Conservation (phyloP, 148 eudicot genomes). For the Bassia scoparia region DNA sequence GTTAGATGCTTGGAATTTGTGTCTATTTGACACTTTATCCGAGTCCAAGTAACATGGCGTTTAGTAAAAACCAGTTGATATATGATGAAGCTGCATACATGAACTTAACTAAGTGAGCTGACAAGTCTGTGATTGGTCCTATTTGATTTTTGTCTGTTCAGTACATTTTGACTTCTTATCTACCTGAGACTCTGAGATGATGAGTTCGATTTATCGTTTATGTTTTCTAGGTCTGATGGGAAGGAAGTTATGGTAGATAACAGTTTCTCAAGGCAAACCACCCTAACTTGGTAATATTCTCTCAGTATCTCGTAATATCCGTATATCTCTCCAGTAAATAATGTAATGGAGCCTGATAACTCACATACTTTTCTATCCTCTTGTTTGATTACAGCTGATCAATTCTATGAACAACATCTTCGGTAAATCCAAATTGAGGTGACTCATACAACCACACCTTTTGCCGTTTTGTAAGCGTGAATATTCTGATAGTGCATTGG, state of each 20-base stretch:
- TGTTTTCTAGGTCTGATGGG: conserved; percentile 71
- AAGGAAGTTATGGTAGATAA: conserved; percentile 76
- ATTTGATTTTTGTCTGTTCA: neutral
- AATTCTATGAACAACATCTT: conserved; percentile 70
- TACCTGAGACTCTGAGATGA: neutral
- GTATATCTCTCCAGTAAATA: neutral
- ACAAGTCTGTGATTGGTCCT: neutral
- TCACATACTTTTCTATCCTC: conserved; percentile 1
- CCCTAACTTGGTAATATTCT: conserved; percentile 65
- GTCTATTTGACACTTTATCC: too few relatives aligned
- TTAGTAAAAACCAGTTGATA: too few relatives aligned
- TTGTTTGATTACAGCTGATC: conserved; percentile 61
- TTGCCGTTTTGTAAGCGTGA: neutral
- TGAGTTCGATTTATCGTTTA: conserved; percentile 8
- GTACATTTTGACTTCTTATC: neutral
- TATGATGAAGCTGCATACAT: neutral
- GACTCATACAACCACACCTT: conserved; percentile 12
- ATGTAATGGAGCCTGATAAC: conserved; percentile 1
- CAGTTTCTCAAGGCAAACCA: conserved; percentile 73
- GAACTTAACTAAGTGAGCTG: neutral
- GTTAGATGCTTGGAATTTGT: too few relatives aligned
- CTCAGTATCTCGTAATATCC: conserved; percentile 8
- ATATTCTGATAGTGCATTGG: neutral
- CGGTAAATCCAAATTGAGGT: too few relatives aligned
- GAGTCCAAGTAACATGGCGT: too few relatives aligned